Base-by-base conservation (phyloP, 116 monocot genomes). In the Zostera marina region DNA sequence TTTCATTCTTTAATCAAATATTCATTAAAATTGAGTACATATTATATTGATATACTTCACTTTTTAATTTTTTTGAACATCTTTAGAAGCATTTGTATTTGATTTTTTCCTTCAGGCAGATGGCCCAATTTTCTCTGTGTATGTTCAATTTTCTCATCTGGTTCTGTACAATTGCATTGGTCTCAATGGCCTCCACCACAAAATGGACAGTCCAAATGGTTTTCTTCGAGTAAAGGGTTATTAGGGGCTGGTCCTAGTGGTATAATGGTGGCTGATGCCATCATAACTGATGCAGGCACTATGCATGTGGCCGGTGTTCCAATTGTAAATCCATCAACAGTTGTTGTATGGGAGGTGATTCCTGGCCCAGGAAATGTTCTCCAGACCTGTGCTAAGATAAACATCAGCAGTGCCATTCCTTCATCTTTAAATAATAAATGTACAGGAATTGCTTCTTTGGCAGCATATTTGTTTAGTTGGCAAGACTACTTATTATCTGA, bases 261-360 rank as follows among this genome's bases (percentile, higher is more conserved):
- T 24, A 98, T 98, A 63, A 98, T 91, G 91, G 98, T 91, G 58
- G 98, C 98, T 60, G 98, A 98, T 87, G 98, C 86, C 58, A 90
- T 91, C 58, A 81, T 98, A 59, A 98, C 98, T 52, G 98, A 98
- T 73, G 69, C 87, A 41, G 98, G 98, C 17, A 59, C 67, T 43
- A 66, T 98, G 81, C 98, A 83, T 77, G 90, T 98, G 53, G 98
- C 98, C 69, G 98, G 98, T 46, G 98, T 98, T 25, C 98, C 98
- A 21, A 76, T 98, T 59, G 98, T 98, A 9, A 98, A 91, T 68
- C 98, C 98, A 61, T 98, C 98, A 52, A 98, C 98, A 45, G 83
- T 98, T 66, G 98, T 98, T 70, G 98, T 98, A 14, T 98, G 98
- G 98, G 98, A 98, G 73, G 98, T 98, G 47, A 91, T 79, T 44